Conservation (phyloP, 208 protist species). For the Leishmania guyanensis region DNA sequence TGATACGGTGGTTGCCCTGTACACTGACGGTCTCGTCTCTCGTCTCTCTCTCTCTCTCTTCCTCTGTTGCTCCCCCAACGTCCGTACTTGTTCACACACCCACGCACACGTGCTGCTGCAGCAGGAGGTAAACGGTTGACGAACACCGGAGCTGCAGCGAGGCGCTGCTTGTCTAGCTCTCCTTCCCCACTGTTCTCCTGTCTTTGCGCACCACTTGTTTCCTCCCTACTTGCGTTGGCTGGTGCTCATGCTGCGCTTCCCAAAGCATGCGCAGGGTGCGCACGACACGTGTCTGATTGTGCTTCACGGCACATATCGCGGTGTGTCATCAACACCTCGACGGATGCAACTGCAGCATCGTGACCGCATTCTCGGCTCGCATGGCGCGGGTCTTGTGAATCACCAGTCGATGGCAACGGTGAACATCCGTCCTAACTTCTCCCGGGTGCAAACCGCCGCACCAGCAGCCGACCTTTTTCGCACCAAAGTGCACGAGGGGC, state of each 20-base stretch:
- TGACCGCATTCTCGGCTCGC: constrained; percentile 55
- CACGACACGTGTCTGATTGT: neutral
- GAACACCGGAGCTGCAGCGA: neutral
- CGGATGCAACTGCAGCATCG: constrained; percentile 52
- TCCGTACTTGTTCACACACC: neutral
- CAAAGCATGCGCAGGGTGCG: neutral
- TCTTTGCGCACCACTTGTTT: neutral
- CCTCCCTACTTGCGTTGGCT: too few relatives aligned
- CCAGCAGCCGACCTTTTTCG: constrained; percentile 76
- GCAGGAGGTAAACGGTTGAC: neutral
- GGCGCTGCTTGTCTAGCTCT: neutral
- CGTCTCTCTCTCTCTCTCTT: neutral
- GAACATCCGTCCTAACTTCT: constrained; percentile 19
- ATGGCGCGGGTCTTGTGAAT: constrained; percentile 70
- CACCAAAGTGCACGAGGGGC: constrained; percentile 76
- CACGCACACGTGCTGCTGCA: neutral
- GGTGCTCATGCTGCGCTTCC: constrained; percentile 9
- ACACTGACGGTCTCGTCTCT: neutral
- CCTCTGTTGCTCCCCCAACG: neutral
- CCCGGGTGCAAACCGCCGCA: constrained; percentile 41
- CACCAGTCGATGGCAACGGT: constrained; percentile 57
- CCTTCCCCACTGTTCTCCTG: neutral
- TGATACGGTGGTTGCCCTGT: neutral
- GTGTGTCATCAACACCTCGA: constrained; percentile 10
- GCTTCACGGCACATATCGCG: constrained; percentile 1